Evolutionary conservation across 2,329 filamentous ascomycete genomes (phyloP), one percentile per base, ranked within the genome.

Genomic region (Lachnellula suecica): DNA sequence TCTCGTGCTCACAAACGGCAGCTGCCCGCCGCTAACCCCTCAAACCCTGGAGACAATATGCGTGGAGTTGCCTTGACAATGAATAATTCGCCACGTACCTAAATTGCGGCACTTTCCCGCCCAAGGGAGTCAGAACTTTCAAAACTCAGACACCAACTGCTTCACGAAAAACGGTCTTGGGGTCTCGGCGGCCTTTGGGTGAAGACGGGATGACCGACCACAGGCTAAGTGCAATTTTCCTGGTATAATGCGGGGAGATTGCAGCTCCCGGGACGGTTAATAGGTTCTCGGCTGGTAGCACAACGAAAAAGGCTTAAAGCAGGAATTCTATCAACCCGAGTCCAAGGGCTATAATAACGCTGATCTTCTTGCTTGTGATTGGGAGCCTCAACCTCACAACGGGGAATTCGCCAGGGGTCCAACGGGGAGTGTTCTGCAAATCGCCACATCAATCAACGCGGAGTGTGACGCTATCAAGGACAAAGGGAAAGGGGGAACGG

Each of bases 271-370:
- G 40, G 31, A n/a, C 31, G 47, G 44, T 17, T 38, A 38, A 24
- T 2, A 19, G 31, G 15, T 15, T 23, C n/a, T 29, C 35, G 34
- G 31, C 20, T 24, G 31, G 15, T 27, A 7, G 35, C 20, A 38
- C 19, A 51, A 29, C 37, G 13, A 25, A 43, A 46, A 51, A 51
- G 24, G 48, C 48, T 46, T 42, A 51, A 40, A 51, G 48, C 34
- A 38, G 43, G 25, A 41, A 44, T 44, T 40, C 23, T 50, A 23
- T 40, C 20, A 20, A 9, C 17, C 24, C 4, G 23, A 20, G 6
- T 42, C 24, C 35, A 23, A 20, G 22, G n/a, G 44, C 10, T 17
- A n/a, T 29, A 13, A 38, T 23, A 23, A 22, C 10, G 13, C 31
- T 38, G 10, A 13, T 15, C 20, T 22, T 29, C 24, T 22, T 46